phyloP scores from a whole-genome alignment of 768 basidiomycete genomes.

The Tulasnella sp. region DNA sequence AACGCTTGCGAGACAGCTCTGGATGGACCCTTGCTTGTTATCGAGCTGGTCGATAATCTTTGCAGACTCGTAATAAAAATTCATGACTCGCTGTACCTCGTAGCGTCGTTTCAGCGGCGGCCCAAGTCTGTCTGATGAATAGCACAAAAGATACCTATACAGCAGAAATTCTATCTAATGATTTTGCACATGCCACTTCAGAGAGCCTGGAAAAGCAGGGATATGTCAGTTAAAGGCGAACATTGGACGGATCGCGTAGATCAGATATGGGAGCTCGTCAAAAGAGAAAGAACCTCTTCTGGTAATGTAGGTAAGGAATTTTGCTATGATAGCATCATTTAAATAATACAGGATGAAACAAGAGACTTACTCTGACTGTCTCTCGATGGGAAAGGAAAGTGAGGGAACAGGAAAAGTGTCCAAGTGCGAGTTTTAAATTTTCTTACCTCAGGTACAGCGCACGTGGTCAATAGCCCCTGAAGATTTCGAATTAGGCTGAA shows the following conservation, averaged over 20 bases:
- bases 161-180: neutral
- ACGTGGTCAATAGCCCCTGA: slow-evolving; percentile 1
- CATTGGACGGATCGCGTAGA: neutral
- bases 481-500: slow-evolving; percentile 5
- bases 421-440: neutral
- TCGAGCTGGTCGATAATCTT: slow-evolving; percentile 80
- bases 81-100: slow-evolving; percentile 53
- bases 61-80: slow-evolving; percentile 92
- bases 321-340: slow-evolving; percentile 4
- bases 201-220: neutral
- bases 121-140: neutral
- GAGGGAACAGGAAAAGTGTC: neutral
- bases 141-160: neutral
- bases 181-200: neutral
- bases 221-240: slow-evolving; percentile 4
- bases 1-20: slow-evolving; percentile 69
- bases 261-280: slow-evolving; percentile 11
- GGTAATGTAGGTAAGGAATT: slow-evolving; percentile 86
- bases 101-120: neutral
- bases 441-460: slow-evolving; percentile 2
- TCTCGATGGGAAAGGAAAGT: neutral
- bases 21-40: slow-evolving; percentile 87
- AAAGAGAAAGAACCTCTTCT: slow-evolving; percentile 37
- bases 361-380: neutral
- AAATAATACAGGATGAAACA: neutral